Conservation (phyloP, 306 rosid genomes). For the Bauhinia variegata region DNA sequence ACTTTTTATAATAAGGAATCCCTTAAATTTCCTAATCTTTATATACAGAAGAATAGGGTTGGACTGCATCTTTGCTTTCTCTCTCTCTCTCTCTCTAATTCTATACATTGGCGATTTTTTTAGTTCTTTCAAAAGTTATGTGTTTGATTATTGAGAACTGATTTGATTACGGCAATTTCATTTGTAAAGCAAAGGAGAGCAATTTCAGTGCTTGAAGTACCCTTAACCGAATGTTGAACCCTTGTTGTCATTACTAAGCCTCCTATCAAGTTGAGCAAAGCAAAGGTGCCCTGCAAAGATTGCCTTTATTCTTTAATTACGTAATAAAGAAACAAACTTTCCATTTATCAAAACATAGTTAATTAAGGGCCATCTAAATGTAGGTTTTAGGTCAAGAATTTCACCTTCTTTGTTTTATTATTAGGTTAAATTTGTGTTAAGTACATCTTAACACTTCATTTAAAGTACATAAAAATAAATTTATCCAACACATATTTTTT, state of each 20-base stretch:
- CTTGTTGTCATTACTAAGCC: constrained; percentile 30
- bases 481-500: too few species aligned
- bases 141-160: constrained; percentile 14
- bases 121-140: neutral
- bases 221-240: constrained; percentile 9
- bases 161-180: neutral
- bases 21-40: neutral
- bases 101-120: neutral
- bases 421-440: too few species aligned
- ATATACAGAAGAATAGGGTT: neutral
- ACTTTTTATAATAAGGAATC: constrained; percentile 10
- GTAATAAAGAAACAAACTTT: neutral
- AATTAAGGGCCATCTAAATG: too few species aligned
- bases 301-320: constrained; percentile 12
- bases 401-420: too few species aligned
- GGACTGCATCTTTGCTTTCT: constrained; percentile 27
- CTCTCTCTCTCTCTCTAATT: neutral
- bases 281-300: constrained; percentile 12
- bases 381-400: too few species aligned
- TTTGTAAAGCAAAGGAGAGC: neutral
- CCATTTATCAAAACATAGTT: too few species aligned
- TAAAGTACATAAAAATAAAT: too few species aligned
- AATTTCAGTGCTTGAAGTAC: constrained; percentile 15
- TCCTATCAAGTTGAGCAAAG: constrained; percentile 24
- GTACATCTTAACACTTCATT: too few species aligned